Evolutionary conservation across 768 basidiomycete species (phyloP).

Genomic region (Boletus huronensis): DNA sequence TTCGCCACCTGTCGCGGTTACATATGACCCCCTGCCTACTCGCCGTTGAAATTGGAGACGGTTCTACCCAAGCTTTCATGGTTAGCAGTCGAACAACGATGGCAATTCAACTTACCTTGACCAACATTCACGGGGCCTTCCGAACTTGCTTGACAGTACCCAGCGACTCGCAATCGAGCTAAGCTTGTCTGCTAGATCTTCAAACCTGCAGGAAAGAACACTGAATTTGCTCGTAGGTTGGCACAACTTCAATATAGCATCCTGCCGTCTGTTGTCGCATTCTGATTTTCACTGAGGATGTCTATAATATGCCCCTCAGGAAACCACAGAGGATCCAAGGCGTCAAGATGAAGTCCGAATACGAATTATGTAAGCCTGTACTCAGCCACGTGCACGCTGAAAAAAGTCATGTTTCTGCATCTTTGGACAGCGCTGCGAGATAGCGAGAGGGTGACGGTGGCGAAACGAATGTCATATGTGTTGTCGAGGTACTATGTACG

Average conservation of each 20-base stretch:
- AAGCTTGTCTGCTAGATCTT: not conserved
- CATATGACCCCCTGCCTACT: not conserved
- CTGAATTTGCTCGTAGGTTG: not conserved
- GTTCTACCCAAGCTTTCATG: not conserved
- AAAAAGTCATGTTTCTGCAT: not conserved
- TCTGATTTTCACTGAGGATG: not conserved
- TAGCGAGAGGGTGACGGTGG: no score
- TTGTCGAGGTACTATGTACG: no score
- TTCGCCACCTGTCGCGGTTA: not conserved
- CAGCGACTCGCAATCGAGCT: not conserved
- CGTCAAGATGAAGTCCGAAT: not conserved
- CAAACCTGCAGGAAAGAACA: not conserved
- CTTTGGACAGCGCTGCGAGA: no score
- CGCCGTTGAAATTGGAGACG: not conserved
- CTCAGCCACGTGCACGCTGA: no score
- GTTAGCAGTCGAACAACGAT: not conserved
- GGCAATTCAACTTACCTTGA: not conserved
- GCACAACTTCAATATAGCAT: not conserved
- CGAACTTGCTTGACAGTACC: not conserved
- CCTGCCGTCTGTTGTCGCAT: not conserved
- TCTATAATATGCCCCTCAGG: fast-evolving
- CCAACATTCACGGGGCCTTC: not conserved
- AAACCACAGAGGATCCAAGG: not conserved
- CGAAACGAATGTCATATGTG: no score
- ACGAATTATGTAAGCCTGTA: no score